Percentiles rank a stretch among this genome's conserved stretches.
Evolutionary conservation across 2,329 filamentous ascomycete genomes (phyloP).

Genomic region (Aspergillus pseudotamarii): DNA sequence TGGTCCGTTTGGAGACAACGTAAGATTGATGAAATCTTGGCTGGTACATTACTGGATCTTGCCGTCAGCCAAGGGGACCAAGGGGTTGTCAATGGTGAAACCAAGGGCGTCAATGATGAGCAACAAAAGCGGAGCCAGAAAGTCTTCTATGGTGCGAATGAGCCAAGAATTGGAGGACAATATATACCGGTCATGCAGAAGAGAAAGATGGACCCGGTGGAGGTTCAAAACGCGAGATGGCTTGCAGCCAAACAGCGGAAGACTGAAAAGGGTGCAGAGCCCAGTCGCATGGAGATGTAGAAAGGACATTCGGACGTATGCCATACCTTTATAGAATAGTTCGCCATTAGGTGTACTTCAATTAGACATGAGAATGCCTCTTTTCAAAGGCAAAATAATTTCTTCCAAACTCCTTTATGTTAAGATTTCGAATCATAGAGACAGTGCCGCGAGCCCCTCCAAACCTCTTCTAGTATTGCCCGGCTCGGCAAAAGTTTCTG

Average conservation of each 20-base stretch:
- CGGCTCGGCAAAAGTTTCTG: constrained; percentile 71
- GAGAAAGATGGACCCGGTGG: constrained; percentile 59
- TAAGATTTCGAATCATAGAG: constrained; percentile 69
- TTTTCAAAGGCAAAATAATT: neutral
- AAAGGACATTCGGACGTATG: constrained; percentile 11
- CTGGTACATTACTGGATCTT: constrained; percentile 71
- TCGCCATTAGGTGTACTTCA: constrained; percentile 1
- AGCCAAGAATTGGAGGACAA: constrained; percentile 55
- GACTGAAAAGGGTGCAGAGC: constrained; percentile 33
- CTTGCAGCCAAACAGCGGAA: constrained; percentile 53
- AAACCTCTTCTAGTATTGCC: constrained; percentile 80
- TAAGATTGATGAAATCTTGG: constrained; percentile 89
- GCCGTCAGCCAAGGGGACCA: constrained; percentile 49
- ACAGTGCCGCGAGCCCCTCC: constrained; percentile 81
- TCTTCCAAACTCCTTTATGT: constrained; percentile 15
- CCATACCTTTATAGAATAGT: constrained; percentile 16
- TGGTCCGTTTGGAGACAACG: constrained; percentile 82
- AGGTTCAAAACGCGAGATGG: constrained; percentile 65
- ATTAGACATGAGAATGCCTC: neutral
- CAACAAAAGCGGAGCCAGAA: constrained; percentile 48
- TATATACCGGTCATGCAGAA: constrained; percentile 62
- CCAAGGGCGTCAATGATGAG: constrained; percentile 26
- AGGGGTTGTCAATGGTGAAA: constrained; percentile 29
- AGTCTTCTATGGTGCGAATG: constrained; percentile 62
- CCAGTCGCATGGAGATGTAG: constrained; percentile 16